phyloP scores from a whole-genome alignment of 805 yeast species.

The Candida verbasci region DNA sequence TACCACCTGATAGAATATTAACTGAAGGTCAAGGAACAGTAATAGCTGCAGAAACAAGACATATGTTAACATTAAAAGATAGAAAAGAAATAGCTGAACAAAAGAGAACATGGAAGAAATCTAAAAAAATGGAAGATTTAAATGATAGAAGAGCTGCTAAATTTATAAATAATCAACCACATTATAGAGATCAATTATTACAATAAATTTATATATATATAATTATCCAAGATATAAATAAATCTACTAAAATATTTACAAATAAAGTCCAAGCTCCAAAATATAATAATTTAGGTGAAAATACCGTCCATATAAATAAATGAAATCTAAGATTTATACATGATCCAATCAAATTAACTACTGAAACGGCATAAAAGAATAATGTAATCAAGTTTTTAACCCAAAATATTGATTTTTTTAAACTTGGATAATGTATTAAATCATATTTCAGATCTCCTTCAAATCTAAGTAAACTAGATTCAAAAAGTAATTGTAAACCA shows the following conservation, averaged over 20 bases:
- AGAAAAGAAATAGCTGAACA: slow-evolving; percentile 36
- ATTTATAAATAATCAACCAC: slow-evolving; percentile 77
- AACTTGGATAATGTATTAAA: slow-evolving; percentile 13
- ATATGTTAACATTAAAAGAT: slow-evolving; percentile 38
- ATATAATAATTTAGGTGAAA: slow-evolving; percentile 86
- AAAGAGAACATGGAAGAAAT: slow-evolving; percentile 60
- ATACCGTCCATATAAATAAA: slow-evolving; percentile 95
- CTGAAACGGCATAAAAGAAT: slow-evolving; percentile 56
- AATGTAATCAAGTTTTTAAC: slow-evolving; percentile 35
- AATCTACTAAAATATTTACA: slow-evolving; percentile 36
- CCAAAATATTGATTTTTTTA: slow-evolving; percentile 32
- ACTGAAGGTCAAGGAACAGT: slow-evolving; percentile 46
- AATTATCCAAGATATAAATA: slow-evolving; percentile 37
- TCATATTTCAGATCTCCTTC: slow-evolving; percentile 9
- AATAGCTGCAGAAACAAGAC: slow-evolving; percentile 50
- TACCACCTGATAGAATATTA: slow-evolving; percentile 39
- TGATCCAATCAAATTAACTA: slow-evolving; percentile 56
- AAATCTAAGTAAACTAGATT: slow-evolving; percentile 17
- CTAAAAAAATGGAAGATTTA: slow-evolving; percentile 45
- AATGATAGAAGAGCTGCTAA: slow-evolving; percentile 60
- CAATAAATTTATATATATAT: slow-evolving; percentile 16
- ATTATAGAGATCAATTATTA: slow-evolving; percentile 44
- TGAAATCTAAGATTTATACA: slow-evolving; percentile 78
- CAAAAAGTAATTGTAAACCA: slow-evolving; percentile 37
- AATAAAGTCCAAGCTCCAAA: slow-evolving; percentile 70